These are phyloP conservation scores for Styphnolobium japonicum DNA, from an alignment of 306 rosid species.

Conservation along the genomic window DNA sequence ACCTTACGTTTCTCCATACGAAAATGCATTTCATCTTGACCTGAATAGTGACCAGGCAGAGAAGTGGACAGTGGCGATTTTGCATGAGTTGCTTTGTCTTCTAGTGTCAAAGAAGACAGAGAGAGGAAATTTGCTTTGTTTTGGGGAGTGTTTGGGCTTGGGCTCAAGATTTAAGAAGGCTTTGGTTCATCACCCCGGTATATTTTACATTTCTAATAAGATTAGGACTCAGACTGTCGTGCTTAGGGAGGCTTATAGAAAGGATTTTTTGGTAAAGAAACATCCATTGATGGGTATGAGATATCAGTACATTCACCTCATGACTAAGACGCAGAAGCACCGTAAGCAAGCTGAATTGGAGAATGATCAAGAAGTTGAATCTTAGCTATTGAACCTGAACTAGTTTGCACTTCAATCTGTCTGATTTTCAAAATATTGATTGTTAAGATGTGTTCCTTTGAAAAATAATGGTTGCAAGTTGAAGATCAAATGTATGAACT, in stretches of 20 bases:
- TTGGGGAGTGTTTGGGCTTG: conserved; percentile 73
- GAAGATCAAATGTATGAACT: conserved; percentile 1
- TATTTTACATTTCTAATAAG: conserved; percentile 77
- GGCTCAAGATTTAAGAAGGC: conserved; percentile 70
- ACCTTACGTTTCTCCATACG: conserved; percentile 86
- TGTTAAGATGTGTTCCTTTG: background rate
- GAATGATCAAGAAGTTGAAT: conserved; percentile 19
- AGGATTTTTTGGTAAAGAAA: conserved; percentile 60
- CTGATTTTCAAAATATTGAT: background rate
- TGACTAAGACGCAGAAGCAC: conserved; percentile 47
- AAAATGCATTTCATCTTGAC: conserved; percentile 67
- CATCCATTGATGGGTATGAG: conserved; percentile 75
- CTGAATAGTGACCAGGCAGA: conserved; percentile 66
- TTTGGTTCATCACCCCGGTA: conserved; percentile 78
- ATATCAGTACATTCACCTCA: conserved; percentile 63
- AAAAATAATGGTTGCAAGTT: background rate
- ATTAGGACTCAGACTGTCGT: conserved; percentile 77
- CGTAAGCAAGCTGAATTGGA: conserved; percentile 19
- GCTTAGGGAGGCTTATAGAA: conserved; percentile 76
- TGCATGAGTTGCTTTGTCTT: conserved; percentile 79
- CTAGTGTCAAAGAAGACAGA: conserved; percentile 79
- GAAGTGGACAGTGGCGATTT: conserved; percentile 81
- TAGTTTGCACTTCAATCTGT: conserved; percentile 7
- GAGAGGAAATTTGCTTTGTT: conserved; percentile 45
- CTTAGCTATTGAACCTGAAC: conserved; percentile 27